A percentile compares a stretch with the other conserved stretches of the same genome.
Evolutionary conservation across 1,139 yeast species (phyloP).

Genomic region (Yamadazyma epiphylla): DNA sequence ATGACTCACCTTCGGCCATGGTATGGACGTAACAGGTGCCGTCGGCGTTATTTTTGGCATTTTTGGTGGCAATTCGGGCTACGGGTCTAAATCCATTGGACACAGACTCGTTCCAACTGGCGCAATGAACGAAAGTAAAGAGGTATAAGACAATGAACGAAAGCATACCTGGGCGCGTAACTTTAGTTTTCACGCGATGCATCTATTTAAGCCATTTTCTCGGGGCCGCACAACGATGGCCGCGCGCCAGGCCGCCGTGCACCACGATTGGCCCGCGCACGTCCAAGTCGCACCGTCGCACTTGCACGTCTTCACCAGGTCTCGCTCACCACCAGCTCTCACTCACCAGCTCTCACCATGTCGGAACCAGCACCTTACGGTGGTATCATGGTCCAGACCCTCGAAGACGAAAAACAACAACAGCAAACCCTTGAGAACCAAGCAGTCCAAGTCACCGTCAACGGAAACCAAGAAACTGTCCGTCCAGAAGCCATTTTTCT

Average conservation of each 20-base stretch:
- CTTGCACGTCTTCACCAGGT: no score
- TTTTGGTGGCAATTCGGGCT: background rate
- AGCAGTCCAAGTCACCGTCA: slow-evolving; percentile 29
- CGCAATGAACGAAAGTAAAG: no score
- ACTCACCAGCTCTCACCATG: slow-evolving; percentile 12
- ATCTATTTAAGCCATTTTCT: no score
- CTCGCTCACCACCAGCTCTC: slow-evolving; percentile 2
- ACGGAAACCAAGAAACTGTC: slow-evolving; percentile 26
- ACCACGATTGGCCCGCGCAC: no score
- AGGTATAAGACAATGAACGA: no score
- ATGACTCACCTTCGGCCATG: slow-evolving; percentile 5
- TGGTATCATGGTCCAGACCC: slow-evolving; percentile 37
- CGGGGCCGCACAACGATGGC: no score
- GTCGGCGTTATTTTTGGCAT: slow-evolving; percentile 3
- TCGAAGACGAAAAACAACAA: slow-evolving; percentile 36
- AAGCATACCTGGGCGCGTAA: no score
- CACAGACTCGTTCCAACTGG: no score
- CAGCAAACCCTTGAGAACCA: slow-evolving; percentile 29
- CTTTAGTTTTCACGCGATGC: no score
- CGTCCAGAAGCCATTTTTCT: slow-evolving; percentile 52
- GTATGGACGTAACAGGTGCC: slow-evolving; percentile 6
- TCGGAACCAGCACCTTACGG: slow-evolving; percentile 41
- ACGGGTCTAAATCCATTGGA: no score
- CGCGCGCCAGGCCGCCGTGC: no score
- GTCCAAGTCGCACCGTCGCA: no score